These are phyloP conservation scores for Amylostereum areolatum DNA, from an alignment of 1,284 basidiomycete genomes.

Conservation along the genomic window DNA sequence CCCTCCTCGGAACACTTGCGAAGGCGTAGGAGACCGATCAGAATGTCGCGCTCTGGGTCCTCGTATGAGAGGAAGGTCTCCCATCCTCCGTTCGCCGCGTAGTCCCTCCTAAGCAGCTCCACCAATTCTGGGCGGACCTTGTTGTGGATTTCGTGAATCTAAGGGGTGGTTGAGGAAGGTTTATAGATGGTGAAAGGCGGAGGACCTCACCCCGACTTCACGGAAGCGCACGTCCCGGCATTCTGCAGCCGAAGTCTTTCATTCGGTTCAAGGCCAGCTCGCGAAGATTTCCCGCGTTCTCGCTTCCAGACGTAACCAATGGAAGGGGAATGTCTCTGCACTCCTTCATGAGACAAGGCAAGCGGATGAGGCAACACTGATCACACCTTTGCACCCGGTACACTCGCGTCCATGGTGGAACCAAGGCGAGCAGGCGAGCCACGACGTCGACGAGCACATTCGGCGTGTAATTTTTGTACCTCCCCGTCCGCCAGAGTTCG, in stretches of 20 bases:
- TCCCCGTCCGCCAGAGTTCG: slow-evolving; percentile 93
- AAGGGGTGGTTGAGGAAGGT: slow-evolving; percentile 7
- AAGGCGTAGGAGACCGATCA: slow-evolving; percentile 89
- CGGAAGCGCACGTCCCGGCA: slow-evolving; percentile 97
- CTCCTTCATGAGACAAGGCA: too few species aligned
- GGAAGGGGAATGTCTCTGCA: slow-evolving; percentile 91
- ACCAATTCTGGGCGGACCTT: slow-evolving; percentile 95
- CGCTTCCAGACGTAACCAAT: slow-evolving; percentile 92
- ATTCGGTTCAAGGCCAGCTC: slow-evolving; percentile 95
- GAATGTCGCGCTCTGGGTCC: slow-evolving; percentile 94
- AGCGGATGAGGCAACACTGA: slow-evolving; percentile 5
- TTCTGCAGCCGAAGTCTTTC: slow-evolving; percentile 98
- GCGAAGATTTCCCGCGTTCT: slow-evolving; percentile 95
- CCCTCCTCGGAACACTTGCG: slow-evolving; percentile 95
- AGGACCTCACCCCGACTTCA: slow-evolving; percentile 87
- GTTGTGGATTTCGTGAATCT: slow-evolving; percentile 98
- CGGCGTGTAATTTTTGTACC: slow-evolving; percentile 99
- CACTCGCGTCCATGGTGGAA: slow-evolving; percentile 98
- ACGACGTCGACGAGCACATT: slow-evolving; percentile 98
- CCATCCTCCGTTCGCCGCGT: slow-evolving; percentile 97
- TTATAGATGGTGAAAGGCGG: slow-evolving; percentile 5
- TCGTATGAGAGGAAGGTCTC: slow-evolving; percentile 99
- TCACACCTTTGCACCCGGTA: slow-evolving; percentile 91
- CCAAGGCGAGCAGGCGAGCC: slow-evolving; percentile 91
- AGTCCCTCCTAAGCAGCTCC: slow-evolving; percentile 95